Percentiles rank a stretch among this genome's conserved stretches.
These are phyloP conservation scores for Styphnolobium japonicum DNA, from an alignment of 306 rosid genomes.

Conservation along the genomic window DNA sequence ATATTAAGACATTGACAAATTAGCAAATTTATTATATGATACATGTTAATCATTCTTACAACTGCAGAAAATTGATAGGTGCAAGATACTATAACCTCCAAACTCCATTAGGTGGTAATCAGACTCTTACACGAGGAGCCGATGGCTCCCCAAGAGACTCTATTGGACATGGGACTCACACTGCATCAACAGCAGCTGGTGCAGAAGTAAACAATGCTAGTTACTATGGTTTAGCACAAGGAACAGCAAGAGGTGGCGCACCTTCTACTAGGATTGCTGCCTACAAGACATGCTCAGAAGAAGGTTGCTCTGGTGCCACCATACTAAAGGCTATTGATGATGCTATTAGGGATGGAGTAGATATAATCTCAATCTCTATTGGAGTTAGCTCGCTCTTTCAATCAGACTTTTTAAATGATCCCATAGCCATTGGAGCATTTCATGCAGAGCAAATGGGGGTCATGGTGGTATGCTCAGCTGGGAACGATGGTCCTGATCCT, in stretches of 20 bases:
- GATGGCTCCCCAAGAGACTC: conserved; percentile 77
- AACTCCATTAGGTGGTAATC: conserved; percentile 21
- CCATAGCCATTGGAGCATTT: conserved; percentile 91
- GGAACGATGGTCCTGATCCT: conserved; percentile 90
- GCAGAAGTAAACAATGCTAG: conserved; percentile 59
- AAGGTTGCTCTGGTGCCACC: conserved; percentile 76
- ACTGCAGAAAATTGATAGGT: conserved; percentile 80
- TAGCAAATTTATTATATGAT: neutral
- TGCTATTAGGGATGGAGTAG: conserved; percentile 88
- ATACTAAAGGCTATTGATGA: conserved; percentile 84
- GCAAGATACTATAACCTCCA: conserved; percentile 72
- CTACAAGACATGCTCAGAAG: conserved; percentile 77
- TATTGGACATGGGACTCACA: conserved; percentile 88
- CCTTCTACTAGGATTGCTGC: conserved; percentile 74
- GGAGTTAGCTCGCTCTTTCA: conserved; percentile 65
- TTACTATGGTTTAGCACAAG: conserved; percentile 77
- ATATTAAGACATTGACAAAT: neutral
- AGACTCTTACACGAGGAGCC: conserved; percentile 27
- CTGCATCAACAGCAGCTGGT: conserved; percentile 82
- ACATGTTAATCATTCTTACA: neutral
- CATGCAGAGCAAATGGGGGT: conserved; percentile 87
- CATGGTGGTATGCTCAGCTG: conserved; percentile 85
- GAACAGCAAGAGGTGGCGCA: conserved; percentile 81
- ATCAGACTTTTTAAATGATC: conserved; percentile 66
- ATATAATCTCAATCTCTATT: conserved; percentile 82